Evolutionary conservation across 441 rosid genomes (phyloP).

Genomic region (Rhodomyrtus psidioides): DNA sequence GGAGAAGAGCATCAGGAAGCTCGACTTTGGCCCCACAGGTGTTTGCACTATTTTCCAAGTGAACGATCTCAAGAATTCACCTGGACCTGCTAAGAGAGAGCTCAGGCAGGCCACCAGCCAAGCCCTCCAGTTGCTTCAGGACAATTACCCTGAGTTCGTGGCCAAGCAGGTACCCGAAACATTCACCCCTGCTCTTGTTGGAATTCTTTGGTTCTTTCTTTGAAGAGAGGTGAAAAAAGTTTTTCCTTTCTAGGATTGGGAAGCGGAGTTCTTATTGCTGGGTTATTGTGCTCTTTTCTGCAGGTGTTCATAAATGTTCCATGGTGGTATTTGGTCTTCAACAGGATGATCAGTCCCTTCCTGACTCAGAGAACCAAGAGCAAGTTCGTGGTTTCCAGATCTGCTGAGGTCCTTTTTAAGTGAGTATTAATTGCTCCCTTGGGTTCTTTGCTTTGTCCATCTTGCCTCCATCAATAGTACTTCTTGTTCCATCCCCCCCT

Average conservation of each 20-base stretch:
- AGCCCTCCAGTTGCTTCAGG: slow-evolving; percentile 10
- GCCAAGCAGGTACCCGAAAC: slow-evolving; percentile 7
- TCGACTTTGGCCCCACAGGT: slow-evolving; percentile 39
- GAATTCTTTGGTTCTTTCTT: not conserved
- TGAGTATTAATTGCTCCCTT: slow-evolving; percentile 3
- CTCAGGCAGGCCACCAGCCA: slow-evolving; percentile 8
- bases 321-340: slow-evolving; percentile 78
- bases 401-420: slow-evolving; percentile 56
- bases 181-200: not conserved
- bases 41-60: slow-evolving; percentile 7
- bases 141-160: slow-evolving; percentile 14
- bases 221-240: not conserved
- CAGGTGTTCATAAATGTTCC: slow-evolving; percentile 83
- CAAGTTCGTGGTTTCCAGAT: slow-evolving; percentile 63
- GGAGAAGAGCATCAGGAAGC: slow-evolving; percentile 53
- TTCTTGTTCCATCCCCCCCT: not conserved
- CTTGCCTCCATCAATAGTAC: not conserved
- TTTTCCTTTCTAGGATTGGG: not conserved
- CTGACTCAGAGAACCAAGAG: slow-evolving; percentile 78
- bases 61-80: slow-evolving; percentile 9
- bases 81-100: slow-evolving; percentile 2
- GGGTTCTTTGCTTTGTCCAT: not conserved
- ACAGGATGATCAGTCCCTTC: slow-evolving; percentile 73
- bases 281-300: not conserved
- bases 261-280: not conserved